A percentile compares a stretch with the other conserved stretches of the same genome.
Evolutionary conservation across 148 eudicot genomes (phyloP).

Genomic region (Simmondsia chinensis): DNA sequence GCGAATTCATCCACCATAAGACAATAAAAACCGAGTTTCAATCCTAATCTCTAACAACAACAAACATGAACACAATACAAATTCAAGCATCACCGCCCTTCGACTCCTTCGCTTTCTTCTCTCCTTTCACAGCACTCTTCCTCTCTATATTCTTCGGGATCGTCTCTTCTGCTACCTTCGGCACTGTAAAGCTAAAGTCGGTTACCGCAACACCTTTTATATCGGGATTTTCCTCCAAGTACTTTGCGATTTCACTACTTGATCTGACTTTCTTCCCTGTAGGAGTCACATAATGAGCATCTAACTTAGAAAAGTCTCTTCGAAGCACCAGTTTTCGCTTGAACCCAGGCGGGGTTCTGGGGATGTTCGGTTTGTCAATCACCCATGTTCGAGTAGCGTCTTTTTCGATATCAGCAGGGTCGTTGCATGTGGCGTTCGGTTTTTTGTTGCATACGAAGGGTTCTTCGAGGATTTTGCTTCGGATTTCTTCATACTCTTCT

Average conservation of each 20-base stretch:
- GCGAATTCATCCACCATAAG: too few species aligned
- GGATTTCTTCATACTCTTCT: conserved; percentile 59
- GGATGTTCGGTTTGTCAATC: conserved; percentile 57
- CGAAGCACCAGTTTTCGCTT: conserved; percentile 38
- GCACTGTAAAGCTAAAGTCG: conserved; percentile 46
- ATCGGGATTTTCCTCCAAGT: conserved; percentile 40
- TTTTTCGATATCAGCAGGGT: conserved; percentile 51
- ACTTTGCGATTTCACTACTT: conserved; percentile 19
- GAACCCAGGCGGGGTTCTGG: conserved; percentile 59
- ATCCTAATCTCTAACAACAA: too few species aligned
- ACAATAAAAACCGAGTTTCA: too few species aligned
- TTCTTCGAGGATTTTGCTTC: conserved; percentile 34
- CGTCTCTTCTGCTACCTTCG: conserved; percentile 48
- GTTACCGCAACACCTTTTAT: conserved; percentile 16
- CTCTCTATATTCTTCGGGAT: conserved; percentile 24
- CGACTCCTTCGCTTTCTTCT: conserved; percentile 9
- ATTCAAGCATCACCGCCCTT: too few species aligned
- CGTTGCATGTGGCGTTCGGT: conserved; percentile 34
- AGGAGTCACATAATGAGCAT: conserved; percentile 44
- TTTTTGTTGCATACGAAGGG: conserved; percentile 52
- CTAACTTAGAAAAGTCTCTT: conserved; percentile 54
- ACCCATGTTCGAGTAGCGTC: conserved; percentile 54
- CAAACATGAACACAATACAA: too few species aligned
- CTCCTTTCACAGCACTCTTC: conserved; percentile 14
- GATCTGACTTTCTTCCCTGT: conserved; percentile 41